Evolutionary conservation across 2,329 filamentous ascomycete genomes (phyloP), one percentile per base, ranked within the genome.

Genomic region (Basipetospora chlamydospora): DNA sequence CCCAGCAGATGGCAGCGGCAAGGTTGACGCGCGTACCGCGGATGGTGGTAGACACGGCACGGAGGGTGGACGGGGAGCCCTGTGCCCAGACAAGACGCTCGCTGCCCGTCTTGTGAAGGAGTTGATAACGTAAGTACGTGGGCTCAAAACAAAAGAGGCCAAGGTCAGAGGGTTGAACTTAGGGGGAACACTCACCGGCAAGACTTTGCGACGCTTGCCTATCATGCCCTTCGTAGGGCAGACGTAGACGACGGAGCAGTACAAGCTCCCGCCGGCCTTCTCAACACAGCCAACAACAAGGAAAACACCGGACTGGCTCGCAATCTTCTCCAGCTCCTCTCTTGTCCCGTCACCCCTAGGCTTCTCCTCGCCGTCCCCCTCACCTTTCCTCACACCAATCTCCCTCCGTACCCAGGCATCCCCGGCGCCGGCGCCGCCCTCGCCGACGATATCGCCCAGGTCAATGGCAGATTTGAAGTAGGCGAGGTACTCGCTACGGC

Each of bases 1-100:
- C 87, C 87, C 87, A 95, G 64, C 87, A 94, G 45, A 96, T 92
- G 3, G 86, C 88, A 3, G 81, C 77, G 0, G 80, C 87, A 41
- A 95, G 70, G 39, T 83, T 88, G 41, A 95, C 59, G 43, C 74
- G 76, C 3, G 86, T 72, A 34, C 84, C 85, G 42, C 79, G 78
- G 53, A 95, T 85, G 17, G 66, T 73, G 1, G 85, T 86, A 18
- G 74, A 79, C 1, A 94, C 74, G 3, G 86, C 87, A 43, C 74
- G 73, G 20, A 95, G 67, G 3, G 84, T 90, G 1, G 73, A 72
- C 0, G 87, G 74, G 3, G 77, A 79, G 28, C 86, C 87, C 53
- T 93, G 83, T 0, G 82, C 85, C 87, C 87, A 95, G 40, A 94
- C 73, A 35, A 94, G 63, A 26, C 87, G 73, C 51, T 95, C 87